Evolutionary conservation across 495 filamentous ascomycete species (phyloP).

Genomic region (Penicillium dipodomyicola): DNA sequence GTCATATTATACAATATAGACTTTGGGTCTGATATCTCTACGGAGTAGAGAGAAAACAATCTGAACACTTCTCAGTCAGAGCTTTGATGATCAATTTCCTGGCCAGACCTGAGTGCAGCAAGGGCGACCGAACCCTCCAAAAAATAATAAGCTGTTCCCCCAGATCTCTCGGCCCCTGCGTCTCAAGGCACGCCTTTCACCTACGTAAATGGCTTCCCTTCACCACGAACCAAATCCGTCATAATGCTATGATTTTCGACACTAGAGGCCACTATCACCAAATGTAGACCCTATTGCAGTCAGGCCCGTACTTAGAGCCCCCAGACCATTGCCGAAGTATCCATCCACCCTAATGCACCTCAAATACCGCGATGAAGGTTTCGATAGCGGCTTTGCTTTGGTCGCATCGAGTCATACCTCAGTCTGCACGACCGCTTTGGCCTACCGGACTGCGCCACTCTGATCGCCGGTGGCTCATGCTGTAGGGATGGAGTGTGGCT

Average conservation of each 20-base stretch:
- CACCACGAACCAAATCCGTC: conserved; percentile 8
- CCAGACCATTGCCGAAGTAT: background rate
- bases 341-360: background rate
- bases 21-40: background rate
- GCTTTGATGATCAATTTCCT: conserved; percentile 1
- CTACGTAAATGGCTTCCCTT: background rate
- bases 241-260: background rate
- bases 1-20: background rate
- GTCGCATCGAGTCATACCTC: conserved; percentile 28
- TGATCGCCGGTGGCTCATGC: conserved; percentile 11
- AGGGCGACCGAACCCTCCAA: conserved; percentile 15
- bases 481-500: conserved; percentile 17
- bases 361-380: conserved; percentile 16
- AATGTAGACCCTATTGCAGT: background rate
- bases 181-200: conserved; percentile 22
- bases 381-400: conserved; percentile 17
- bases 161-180: conserved; percentile 24
- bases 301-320: background rate
- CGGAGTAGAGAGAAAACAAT: background rate
- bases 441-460: conserved; percentile 8
- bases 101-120: conserved; percentile 23
- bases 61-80: background rate
- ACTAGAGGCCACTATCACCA: conserved; percentile 1
- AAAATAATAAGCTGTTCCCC: conserved; percentile 1
- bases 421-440: background rate